Evolutionary conservation across 164 flowering plant species (phyloP), one percentile per base, ranked within the genome.

Genomic region (Aristolochia contorta): DNA sequence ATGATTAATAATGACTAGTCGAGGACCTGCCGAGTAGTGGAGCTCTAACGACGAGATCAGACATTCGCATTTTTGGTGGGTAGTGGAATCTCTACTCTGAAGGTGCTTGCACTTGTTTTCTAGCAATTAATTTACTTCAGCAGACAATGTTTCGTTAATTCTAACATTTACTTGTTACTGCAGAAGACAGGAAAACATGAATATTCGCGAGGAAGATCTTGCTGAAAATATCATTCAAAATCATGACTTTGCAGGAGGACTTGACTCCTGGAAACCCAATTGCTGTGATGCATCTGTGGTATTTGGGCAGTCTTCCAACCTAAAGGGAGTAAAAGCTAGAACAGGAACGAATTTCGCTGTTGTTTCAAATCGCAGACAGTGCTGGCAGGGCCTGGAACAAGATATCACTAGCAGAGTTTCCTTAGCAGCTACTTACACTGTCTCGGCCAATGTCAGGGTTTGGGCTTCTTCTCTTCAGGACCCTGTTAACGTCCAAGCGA

Each of bases 321-420:
- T 9, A 30, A 79, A 68, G 56, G 89, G 77, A 52, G 62, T 71
- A 30, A 47, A 67, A 27, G 50, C 71, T 9, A 65, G 57, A 19
- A 48, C 76, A 23, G 75, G 70, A 16, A 72, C 75, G 41, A 64
- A 52, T 22, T 83, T 77, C 76, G 98, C 85, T 59, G 81, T 83
- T 41, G 62, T 82, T 48, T 76, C 84, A 16, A 78, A 84, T 71
- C 84, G 95, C 18, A 84, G 67, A 22, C 78, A 85, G 54, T 61
- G 72, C 58, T 92, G 98, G 98, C 96, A 92, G 58, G 91, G 96
- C 37, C 73, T 89, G 66, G 96, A 89, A 58, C 98, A 92, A 69
- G 97, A 92, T 71, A 86, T 92, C 64, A 87, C 96, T 22, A 54
- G 58, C 60, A 75, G 71, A 65, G 77, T 87, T 65, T 78, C 75